Base-by-base conservation (phyloP, 2,329 filamentous ascomycete species). In the Mycosphaerella sp. region DNA sequence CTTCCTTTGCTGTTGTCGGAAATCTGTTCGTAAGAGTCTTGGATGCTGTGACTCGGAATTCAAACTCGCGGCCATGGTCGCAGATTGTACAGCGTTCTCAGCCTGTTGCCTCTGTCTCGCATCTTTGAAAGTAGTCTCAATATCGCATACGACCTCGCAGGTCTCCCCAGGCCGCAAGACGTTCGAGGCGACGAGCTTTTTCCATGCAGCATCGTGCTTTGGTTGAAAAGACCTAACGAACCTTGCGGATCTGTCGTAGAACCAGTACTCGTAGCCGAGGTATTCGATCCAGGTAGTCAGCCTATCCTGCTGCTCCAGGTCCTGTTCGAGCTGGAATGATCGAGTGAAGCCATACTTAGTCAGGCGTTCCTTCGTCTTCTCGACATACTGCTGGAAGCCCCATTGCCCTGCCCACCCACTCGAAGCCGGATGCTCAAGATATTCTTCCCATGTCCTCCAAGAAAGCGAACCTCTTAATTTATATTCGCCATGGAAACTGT, bases 241-340 rank as follows among this genome's bases (percentile, higher is more conserved):
- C 21, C 5, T 42, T 32, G 37, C 39, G 4, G 18, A 1, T 14
- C 35, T 7, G 39, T 42, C 25, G 27, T 42, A 42, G 37, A 43
- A 49, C 46, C 39, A 25, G 30, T 42, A 42, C 18, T 49, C 46
- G 28, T 49, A 49, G 37, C 46, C 39, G 6, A 49, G 46, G 25
- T 49, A 49, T 16, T 49, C 46, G 13, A 49, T 49, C 46, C 39
- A 49, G 21, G 46, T 49, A n/a, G 37, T 42, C 17, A 49, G 9
- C 14, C 12, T 34, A 13, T 41, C 36, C 42, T 49, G 46, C 27
- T 17, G 9, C 3, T 13, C 16, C 10, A 49, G 21, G 30, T 49
- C 27, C 1, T 16, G 25, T 9, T 42, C 8, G 3, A 49, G 37
- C 16, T 42, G 37, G 12, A 49, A 42, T 9, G 39, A n/a, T 10